Conservation (phyloP, 768 basidiomycete species). For the Mycena maculata region DNA sequence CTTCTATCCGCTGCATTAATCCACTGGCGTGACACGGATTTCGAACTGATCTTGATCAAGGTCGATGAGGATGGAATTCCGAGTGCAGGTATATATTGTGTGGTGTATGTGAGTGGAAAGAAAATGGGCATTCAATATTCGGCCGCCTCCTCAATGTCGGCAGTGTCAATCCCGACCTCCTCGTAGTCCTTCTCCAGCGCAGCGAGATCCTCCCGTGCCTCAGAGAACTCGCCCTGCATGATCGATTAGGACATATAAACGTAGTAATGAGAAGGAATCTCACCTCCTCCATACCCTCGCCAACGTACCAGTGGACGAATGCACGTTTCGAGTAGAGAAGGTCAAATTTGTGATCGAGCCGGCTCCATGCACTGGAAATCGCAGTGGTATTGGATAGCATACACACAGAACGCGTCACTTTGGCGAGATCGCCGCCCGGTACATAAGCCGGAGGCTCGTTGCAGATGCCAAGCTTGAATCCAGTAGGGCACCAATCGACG, state of each 20-base stretch:
- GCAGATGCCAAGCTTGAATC: slow-evolving; percentile 99
- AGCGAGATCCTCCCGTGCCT: slow-evolving; percentile 99
- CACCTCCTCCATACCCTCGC: slow-evolving; percentile 81
- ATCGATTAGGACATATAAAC: background rate
- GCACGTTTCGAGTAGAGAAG: slow-evolving; percentile 97
- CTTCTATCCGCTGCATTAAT: slow-evolving; percentile 10
- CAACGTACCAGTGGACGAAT: slow-evolving; percentile 89
- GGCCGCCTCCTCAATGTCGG: slow-evolving; percentile 58
- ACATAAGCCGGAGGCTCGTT: slow-evolving; percentile 94
- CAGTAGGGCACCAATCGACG: slow-evolving; percentile 98
- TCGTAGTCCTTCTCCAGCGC: slow-evolving; percentile 99
- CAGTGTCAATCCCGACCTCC: slow-evolving; percentile 75
- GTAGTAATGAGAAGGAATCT: slow-evolving; percentile 2
- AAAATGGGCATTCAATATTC: slow-evolving; percentile 19
- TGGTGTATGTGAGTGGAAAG: slow-evolving; percentile 18
- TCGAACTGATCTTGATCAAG: no score
- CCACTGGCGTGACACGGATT: slow-evolving; percentile 1
- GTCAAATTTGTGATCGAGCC: slow-evolving; percentile 98
- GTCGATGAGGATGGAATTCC: slow-evolving; percentile 17
- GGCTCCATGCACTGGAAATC: slow-evolving; percentile 94
- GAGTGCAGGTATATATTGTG: slow-evolving; percentile 27
- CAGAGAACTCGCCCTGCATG: slow-evolving; percentile 91
- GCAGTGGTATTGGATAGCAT: slow-evolving; percentile 97
- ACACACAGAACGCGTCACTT: slow-evolving; percentile 92
- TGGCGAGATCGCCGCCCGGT: slow-evolving; percentile 95